Evolutionary conservation across 352 stramenopile species (phyloP).

Genomic region (Blastocystis sp.): DNA sequence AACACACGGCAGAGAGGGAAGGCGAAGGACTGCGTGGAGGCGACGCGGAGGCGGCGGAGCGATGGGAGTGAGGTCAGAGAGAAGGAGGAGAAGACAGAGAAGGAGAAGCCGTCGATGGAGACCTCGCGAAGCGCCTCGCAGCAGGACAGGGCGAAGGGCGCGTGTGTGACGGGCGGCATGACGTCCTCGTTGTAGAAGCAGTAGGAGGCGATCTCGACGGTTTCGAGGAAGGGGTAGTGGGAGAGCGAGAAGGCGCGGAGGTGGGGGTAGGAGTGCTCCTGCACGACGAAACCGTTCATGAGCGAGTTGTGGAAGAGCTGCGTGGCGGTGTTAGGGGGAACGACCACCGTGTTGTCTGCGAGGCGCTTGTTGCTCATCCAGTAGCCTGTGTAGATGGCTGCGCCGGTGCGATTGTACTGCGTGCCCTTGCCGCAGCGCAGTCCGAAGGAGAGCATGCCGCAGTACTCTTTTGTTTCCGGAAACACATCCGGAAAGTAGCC

Average conservation of each 20-base stretch:
- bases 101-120: background rate
- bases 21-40: background rate
- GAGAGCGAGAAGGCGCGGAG: background rate
- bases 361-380: background rate
- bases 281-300: background rate
- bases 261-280: background rate
- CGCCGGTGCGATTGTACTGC: background rate
- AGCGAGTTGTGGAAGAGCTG: constrained; percentile 4
- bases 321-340: constrained; percentile 6
- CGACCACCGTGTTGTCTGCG: background rate
- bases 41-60: background rate
- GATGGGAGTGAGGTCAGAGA: background rate
- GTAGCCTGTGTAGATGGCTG: background rate
- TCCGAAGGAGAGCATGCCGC: constrained; percentile 27
- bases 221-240: background rate
- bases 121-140: constrained; percentile 5
- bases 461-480: background rate
- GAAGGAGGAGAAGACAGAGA: background rate
- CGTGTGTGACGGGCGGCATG: background rate
- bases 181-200: background rate
- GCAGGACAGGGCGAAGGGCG: background rate
- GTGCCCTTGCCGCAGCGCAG: constrained; percentile 1
- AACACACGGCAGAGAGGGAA: background rate
- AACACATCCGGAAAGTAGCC: constrained; percentile 16
- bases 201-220: background rate